Percentiles rank a stretch among this genome's conserved stretches.
phyloP scores from a whole-genome alignment of 208 protist species.

The Wallacemonas collosoma region DNA sequence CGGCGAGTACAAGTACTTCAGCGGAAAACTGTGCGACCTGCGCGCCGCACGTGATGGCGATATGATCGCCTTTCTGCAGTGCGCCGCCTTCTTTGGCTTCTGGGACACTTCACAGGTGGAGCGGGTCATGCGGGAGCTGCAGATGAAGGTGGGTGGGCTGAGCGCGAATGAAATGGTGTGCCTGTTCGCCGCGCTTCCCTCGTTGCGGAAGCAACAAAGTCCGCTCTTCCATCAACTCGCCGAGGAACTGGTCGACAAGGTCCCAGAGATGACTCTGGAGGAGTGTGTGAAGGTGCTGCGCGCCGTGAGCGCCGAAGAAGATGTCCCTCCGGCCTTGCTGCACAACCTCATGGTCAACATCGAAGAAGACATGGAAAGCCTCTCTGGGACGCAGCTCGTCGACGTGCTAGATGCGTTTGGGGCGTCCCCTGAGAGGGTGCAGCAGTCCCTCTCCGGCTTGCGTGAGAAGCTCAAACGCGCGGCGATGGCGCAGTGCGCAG shows the following conservation, averaged over 20 bases:
- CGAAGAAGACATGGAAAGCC: slow-evolving; percentile 27
- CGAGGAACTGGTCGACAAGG: slow-evolving; percentile 41
- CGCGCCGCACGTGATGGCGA: slow-evolving; percentile 62
- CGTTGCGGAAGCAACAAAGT: slow-evolving; percentile 63
- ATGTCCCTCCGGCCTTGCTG: slow-evolving; percentile 46
- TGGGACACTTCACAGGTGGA: slow-evolving; percentile 86
- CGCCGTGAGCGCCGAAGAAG: slow-evolving; percentile 44
- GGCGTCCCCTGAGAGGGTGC: slow-evolving; percentile 26
- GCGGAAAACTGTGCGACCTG: slow-evolving; percentile 86
- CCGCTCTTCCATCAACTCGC: slow-evolving; percentile 49
- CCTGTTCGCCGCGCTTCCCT: slow-evolving; percentile 69
- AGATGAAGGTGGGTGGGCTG: slow-evolving; percentile 54
- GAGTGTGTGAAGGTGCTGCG: slow-evolving; percentile 66
- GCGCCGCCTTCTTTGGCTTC: slow-evolving; percentile 87
- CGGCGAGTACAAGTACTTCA: slow-evolving; percentile 95
- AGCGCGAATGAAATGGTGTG: slow-evolving; percentile 54
- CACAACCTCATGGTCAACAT: slow-evolving; percentile 53
- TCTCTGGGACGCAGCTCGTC: slow-evolving; percentile 52
- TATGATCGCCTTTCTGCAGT: slow-evolving; percentile 82
- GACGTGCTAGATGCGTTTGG: slow-evolving; percentile 66
- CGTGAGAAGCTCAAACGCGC: slow-evolving; percentile 25
- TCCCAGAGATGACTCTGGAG: slow-evolving; percentile 72
- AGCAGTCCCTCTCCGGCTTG: slow-evolving; percentile 19
- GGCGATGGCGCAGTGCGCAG: slow-evolving; percentile 28
- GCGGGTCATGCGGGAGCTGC: slow-evolving; percentile 63